These are phyloP conservation scores for Fusarium phyllophilum DNA, from an alignment of 2,329 filamentous ascomycete genomes.

Conservation along the genomic window DNA sequence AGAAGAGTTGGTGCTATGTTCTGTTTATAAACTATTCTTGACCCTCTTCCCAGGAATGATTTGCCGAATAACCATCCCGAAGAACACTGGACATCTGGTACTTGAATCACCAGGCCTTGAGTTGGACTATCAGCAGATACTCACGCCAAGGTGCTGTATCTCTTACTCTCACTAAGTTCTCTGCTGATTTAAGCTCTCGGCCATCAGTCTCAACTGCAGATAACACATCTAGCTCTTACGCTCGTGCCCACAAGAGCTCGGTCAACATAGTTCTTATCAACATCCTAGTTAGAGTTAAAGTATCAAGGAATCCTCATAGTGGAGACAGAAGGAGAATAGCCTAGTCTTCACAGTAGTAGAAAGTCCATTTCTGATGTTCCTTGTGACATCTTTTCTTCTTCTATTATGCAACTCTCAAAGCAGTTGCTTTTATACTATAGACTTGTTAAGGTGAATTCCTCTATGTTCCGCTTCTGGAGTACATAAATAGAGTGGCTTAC, in stretches of 20 bases:
- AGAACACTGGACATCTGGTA: background rate
- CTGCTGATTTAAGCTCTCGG: too few relatives aligned
- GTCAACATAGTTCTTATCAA: background rate
- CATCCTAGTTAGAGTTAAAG: background rate
- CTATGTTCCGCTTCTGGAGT: background rate
- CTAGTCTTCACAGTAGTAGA: background rate
- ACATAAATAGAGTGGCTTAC: background rate
- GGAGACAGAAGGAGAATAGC: rapidly evolving
- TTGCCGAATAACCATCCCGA: background rate
- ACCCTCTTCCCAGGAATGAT: background rate
- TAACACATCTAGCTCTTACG: too few relatives aligned
- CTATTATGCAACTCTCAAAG: rapidly evolving
- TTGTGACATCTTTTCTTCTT: background rate
- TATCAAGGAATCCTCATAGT: too few relatives aligned
- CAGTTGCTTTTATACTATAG: rapidly evolving
- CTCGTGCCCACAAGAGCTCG: background rate
- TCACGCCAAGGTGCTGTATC: background rate
- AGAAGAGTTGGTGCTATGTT: background rate
- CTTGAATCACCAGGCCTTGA: background rate
- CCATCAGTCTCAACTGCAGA: too few relatives aligned
- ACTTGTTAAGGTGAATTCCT: rapidly evolving
- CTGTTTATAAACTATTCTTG: background rate
- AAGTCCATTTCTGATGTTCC: background rate
- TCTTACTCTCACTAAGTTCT: too few relatives aligned
- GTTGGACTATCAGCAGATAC: background rate